Percentiles rank a stretch among this genome's conserved stretches.
These are phyloP conservation scores for Chionographis japonica DNA, from an alignment of 106 monocot species.

Conservation along the genomic window DNA sequence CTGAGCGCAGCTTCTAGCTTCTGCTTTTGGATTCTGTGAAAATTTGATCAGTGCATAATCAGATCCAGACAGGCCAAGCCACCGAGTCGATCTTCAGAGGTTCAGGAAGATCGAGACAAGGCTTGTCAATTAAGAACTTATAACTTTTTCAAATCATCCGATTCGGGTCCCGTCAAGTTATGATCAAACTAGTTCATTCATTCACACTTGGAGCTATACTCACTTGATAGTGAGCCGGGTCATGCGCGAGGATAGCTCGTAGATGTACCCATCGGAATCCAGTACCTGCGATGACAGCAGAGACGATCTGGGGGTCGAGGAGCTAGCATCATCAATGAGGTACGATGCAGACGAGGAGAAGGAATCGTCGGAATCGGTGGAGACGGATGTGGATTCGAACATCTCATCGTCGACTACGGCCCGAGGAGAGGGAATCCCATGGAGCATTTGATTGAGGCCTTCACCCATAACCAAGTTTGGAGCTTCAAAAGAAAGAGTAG, in stretches of 20 bases:
- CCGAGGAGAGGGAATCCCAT: background rate
- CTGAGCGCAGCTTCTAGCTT: too few relatives aligned
- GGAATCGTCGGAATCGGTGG: background rate
- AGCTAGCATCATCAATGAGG: background rate
- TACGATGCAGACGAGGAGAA: background rate
- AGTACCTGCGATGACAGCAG: background rate
- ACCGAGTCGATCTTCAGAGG: too few relatives aligned
- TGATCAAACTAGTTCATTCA: background rate
- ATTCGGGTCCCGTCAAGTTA: background rate
- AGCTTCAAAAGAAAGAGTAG: too few relatives aligned
- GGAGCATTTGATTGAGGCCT: background rate
- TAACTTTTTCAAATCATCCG: too few relatives aligned
- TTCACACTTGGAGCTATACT: conserved; percentile 5
- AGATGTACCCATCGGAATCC: conserved; percentile 12
- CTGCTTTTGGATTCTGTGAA: too few relatives aligned
- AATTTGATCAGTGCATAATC: too few relatives aligned
- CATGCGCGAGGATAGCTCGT: conserved; percentile 31
- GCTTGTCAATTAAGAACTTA: too few relatives aligned
- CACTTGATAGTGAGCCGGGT: conserved; percentile 38
- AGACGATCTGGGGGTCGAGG: background rate
- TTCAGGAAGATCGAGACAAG: too few relatives aligned
- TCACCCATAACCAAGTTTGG: background rate
- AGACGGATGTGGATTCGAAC: background rate
- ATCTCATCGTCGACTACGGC: conserved; percentile 15
- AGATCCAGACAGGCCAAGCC: too few relatives aligned